Evolutionary conservation across 768 basidiomycete species (phyloP).

Genomic region (Auricularia auricula-judae): DNA sequence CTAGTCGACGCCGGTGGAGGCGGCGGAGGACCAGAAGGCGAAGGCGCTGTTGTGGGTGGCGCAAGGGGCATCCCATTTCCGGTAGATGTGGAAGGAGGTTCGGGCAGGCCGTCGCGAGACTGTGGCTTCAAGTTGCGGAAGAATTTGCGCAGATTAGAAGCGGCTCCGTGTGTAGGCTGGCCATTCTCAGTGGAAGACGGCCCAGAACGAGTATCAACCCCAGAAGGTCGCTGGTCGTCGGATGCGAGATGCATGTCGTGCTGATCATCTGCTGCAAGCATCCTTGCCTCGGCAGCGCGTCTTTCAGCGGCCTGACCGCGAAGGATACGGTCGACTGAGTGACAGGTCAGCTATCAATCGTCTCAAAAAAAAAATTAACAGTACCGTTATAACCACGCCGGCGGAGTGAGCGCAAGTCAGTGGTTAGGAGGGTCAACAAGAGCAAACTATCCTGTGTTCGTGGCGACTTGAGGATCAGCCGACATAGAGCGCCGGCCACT

Average conservation of each 20-base stretch:
- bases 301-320: slow-evolving; percentile 50
- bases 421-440: slow-evolving; percentile 89
- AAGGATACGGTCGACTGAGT: slow-evolving; percentile 78
- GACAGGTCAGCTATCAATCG: not conserved
- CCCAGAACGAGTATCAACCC: no score
- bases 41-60: not conserved
- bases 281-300: slow-evolving; percentile 23
- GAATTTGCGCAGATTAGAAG: not conserved
- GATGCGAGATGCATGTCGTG: not conserved
- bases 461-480: slow-evolving; percentile 62
- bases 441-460: slow-evolving; percentile 81
- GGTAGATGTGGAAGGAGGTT: not conserved
- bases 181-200: not conserved
- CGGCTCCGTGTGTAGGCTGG: no score
- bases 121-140: not conserved
- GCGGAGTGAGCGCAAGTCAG: slow-evolving; percentile 70
- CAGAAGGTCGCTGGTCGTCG: not conserved
- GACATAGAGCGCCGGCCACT: slow-evolving; percentile 76
- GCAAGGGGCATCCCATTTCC: not conserved
- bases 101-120: not conserved
- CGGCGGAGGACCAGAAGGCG: not conserved
- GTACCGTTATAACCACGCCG: slow-evolving; percentile 78
- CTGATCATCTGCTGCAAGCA: not conserved
- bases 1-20: not conserved
- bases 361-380: not conserved